Evolutionary conservation across 306 rosid species (phyloP), one percentile per base, ranked within the genome.

Genomic region (Pyrus bretschneideri): DNA sequence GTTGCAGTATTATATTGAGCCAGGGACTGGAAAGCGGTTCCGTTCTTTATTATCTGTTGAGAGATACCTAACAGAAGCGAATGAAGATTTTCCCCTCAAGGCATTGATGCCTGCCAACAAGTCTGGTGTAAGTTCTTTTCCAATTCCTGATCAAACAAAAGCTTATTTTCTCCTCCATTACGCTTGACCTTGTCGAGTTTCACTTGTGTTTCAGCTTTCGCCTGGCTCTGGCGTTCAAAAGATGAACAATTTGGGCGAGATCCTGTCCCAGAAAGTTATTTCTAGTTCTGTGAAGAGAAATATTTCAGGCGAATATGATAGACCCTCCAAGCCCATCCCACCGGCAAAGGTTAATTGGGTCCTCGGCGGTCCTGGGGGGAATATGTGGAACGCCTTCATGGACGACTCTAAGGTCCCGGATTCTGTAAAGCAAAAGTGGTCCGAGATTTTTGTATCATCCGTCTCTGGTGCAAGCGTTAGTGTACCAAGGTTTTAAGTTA

Each of bases 271-370:
- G 13, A 60, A 69, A 72, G 49, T 73, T 77, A 70, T 17, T 31
- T 27, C 73, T 62, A 80, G 78, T 78, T 49, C 77, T 30, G 27
- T 4, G n/a, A 82, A 72, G 69, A 85, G 77, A 85, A 57, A n/a
- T 52, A 49, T 66, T n/a, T 49, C 4, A 4, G 75, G 69, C 44
- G 67, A 81, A 67, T 59, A 40, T 42, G 61, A 21, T 19, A 69
- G 63, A 73, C 61, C 72, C 35, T 71, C 83, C 27, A 58, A 46
- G 52, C 82, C 76, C 69, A 70, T 40, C 82, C 86, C 83, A 19
- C 89, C 91, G 38, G 71, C 74, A 46, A 87, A 79, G 59, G 81
- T 91, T 54, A 86, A 79, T 13, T 91, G 97, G 94, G 90, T 89
- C 84, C 89, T 89, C 21, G 70, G 88, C 23, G 82, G 85, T 72